phyloP scores from a whole-genome alignment of 2,329 filamentous ascomycete genomes.

The Pestalotiopsis sp. region DNA sequence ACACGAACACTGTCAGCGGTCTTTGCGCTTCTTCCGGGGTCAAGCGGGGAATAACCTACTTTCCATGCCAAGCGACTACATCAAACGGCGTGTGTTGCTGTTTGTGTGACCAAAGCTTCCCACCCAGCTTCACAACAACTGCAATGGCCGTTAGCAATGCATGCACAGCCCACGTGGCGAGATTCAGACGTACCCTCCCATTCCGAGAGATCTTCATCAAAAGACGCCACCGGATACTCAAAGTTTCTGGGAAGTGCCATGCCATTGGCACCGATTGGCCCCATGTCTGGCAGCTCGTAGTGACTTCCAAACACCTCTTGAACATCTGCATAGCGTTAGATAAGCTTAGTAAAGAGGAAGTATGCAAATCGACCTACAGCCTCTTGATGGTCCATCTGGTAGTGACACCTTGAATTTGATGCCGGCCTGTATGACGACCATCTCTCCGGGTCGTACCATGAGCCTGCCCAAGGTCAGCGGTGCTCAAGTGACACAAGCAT shows the following conservation, averaged over 20 bases:
- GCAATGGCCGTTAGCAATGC: background rate
- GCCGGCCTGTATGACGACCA: conserved; percentile 65
- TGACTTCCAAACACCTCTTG: conserved; percentile 66
- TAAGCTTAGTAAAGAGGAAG: too few species aligned
- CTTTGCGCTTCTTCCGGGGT: background rate
- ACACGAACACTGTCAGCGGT: background rate
- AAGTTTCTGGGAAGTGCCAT: conserved; percentile 68
- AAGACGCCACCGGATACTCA: conserved; percentile 57
- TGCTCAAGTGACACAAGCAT: conserved; percentile 31
- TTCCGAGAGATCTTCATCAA: conserved; percentile 36
- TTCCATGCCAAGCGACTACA: conserved; percentile 68
- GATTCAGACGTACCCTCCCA: conserved; percentile 20
- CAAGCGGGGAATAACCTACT: conserved; percentile 44
- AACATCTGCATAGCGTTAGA: conserved; percentile 26
- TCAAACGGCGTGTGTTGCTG: conserved; percentile 67
- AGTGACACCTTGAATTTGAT: conserved; percentile 61
- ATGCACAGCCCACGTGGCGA: conserved; percentile 1
- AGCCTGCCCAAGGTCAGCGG: conserved; percentile 15
- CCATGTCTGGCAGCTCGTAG: conserved; percentile 65
- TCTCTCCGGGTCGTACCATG: conserved; percentile 65
- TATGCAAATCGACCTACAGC: conserved; percentile 36
- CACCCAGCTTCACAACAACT: conserved; percentile 60
- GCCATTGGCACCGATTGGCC: conserved; percentile 64
- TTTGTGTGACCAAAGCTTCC: conserved; percentile 57
- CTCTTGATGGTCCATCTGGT: conserved; percentile 57